These are phyloP conservation scores for Alternaria sp. DNA, from an alignment of 2,329 filamentous ascomycete species.

Conservation along the genomic window DNA sequence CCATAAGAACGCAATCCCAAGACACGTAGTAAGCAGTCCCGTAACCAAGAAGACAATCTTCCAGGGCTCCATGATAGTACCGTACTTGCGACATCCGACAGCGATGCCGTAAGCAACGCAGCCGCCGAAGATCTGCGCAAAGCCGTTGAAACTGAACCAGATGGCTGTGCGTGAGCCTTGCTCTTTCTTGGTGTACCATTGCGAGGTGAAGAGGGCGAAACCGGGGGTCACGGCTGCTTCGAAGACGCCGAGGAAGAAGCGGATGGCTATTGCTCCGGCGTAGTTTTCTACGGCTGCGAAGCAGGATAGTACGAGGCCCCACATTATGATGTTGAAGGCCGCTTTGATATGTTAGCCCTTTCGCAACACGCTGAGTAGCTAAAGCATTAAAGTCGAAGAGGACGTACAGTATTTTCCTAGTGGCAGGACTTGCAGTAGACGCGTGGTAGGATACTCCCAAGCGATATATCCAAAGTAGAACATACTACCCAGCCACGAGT, in stretches of 20 bases:
- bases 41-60: slow-evolving; percentile 63
- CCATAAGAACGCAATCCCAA: slow-evolving; percentile 55
- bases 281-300: slow-evolving; percentile 69
- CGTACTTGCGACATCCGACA: slow-evolving; percentile 60
- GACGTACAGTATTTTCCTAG: slow-evolving; percentile 66
- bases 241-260: slow-evolving; percentile 72
- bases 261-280: slow-evolving; percentile 66
- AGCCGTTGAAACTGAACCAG: slow-evolving; percentile 74
- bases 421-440: slow-evolving; percentile 68
- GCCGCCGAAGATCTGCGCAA: slow-evolving; percentile 68
- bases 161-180: slow-evolving; percentile 68
- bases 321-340: slow-evolving; percentile 68
- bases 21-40: slow-evolving; percentile 50
- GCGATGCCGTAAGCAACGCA: slow-evolving; percentile 69
- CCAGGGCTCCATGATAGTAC: slow-evolving; percentile 67
- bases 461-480: slow-evolving; percentile 63
- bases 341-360: slow-evolving; percentile 32
- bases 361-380: not conserved
- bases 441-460: slow-evolving; percentile 71
- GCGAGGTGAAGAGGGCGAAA: slow-evolving; percentile 70
- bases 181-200: slow-evolving; percentile 76
- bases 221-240: slow-evolving; percentile 73
- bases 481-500: slow-evolving; percentile 59
- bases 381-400: not conserved
- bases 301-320: slow-evolving; percentile 66